These are phyloP conservation scores for Acacia confusa DNA, from an alignment of 306 rosid genomes.

Conservation along the genomic window DNA sequence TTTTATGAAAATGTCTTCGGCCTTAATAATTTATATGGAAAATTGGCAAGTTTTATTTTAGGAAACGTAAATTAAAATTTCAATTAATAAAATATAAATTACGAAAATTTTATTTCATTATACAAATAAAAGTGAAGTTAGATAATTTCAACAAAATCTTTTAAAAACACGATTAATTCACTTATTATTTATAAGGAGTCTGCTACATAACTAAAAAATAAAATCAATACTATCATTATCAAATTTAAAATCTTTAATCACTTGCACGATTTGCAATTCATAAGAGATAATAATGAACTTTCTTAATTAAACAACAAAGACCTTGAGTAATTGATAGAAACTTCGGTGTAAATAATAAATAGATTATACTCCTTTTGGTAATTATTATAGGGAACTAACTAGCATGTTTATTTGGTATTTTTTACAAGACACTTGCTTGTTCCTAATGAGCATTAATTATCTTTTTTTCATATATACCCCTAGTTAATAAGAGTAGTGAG, in stretches of 20 bases:
- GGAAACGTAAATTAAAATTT: background rate
- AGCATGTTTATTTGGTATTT: no score
- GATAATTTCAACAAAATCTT: background rate
- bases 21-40: background rate
- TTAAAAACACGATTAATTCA: no score
- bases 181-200: background rate
- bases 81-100: background rate
- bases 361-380: no score
- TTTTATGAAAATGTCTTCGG: background rate
- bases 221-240: no score
- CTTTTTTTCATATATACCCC: no score
- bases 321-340: background rate
- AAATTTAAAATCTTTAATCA: no score
- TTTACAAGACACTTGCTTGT: no score
- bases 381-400: no score
- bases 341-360: background rate
- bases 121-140: background rate
- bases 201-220: background rate
- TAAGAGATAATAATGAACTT: background rate
- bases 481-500: no score
- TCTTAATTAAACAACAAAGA: background rate
- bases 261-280: background rate
- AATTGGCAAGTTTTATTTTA: background rate
- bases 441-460: no score
- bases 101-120: background rate